Percentiles rank a stretch among this genome's conserved stretches.
phyloP scores from a whole-genome alignment of 2,329 filamentous ascomycete species.

The Xylariaceae sp. region DNA sequence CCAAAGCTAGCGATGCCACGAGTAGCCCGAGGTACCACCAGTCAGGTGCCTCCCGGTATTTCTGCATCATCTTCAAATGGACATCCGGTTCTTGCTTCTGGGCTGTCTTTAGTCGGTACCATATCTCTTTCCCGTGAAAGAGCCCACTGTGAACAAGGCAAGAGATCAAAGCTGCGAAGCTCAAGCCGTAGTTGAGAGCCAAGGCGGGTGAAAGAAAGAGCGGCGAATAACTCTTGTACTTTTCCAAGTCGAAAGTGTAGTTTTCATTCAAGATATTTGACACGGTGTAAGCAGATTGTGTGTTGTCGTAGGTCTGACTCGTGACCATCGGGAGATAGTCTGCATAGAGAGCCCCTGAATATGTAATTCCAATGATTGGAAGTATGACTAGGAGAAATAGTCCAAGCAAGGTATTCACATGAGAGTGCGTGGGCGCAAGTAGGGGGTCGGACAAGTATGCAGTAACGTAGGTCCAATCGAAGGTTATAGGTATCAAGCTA shows the following conservation, averaged over 20 bases:
- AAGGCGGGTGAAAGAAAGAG: slow-evolving; percentile 51
- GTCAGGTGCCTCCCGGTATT: slow-evolving; percentile 49
- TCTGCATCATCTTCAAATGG: slow-evolving; percentile 51
- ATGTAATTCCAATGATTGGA: slow-evolving; percentile 47
- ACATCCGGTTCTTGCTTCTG: slow-evolving; percentile 49
- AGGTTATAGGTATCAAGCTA: slow-evolving; percentile 42
- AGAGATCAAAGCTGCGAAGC: slow-evolving; percentile 51
- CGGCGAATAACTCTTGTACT: slow-evolving; percentile 54
- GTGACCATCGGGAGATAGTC: slow-evolving; percentile 56
- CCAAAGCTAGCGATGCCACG: slow-evolving; percentile 45
- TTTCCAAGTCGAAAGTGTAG: slow-evolving; percentile 48
- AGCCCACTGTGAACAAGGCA: slow-evolving; percentile 38
- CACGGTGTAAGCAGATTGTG: slow-evolving; percentile 49
- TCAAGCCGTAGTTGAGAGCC: slow-evolving; percentile 47
- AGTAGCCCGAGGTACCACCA: slow-evolving; percentile 54
- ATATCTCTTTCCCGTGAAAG: slow-evolving; percentile 43
- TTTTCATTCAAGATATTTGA: slow-evolving; percentile 48
- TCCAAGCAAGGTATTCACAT: slow-evolving; percentile 43
- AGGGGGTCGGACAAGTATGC: slow-evolving; percentile 36
- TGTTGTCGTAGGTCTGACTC: slow-evolving; percentile 57
- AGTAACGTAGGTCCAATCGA: slow-evolving; percentile 42
- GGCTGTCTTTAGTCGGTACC: slow-evolving; percentile 43
- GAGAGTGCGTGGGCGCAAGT: slow-evolving; percentile 35
- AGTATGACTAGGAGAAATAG: slow-evolving; percentile 40
- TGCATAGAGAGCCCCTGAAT: slow-evolving; percentile 44